These are phyloP conservation scores for Chrysosporium queenslandicum DNA, from an alignment of 2,329 filamentous ascomycete genomes.

Conservation along the genomic window DNA sequence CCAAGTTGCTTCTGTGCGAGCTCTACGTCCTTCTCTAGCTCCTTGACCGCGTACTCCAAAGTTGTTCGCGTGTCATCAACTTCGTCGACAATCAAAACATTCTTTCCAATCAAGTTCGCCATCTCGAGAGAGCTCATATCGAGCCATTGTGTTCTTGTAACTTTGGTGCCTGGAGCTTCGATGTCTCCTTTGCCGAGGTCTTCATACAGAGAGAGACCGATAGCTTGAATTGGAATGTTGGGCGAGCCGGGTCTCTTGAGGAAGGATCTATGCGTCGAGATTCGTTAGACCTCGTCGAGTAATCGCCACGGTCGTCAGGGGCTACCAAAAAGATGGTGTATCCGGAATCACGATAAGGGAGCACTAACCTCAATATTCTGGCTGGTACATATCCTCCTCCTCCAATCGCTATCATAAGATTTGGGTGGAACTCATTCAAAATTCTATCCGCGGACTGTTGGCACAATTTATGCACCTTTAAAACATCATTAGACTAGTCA, in stretches of 20 bases:
- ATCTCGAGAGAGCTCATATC: conserved; percentile 80
- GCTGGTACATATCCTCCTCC: conserved; percentile 96
- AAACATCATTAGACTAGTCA: conserved; percentile 4
- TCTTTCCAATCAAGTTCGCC: conserved; percentile 81
- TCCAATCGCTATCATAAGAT: conserved; percentile 97
- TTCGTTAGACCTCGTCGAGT: not conserved
- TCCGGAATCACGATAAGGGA: not conserved
- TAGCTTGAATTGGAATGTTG: conserved; percentile 99
- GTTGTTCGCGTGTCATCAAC: conserved; percentile 93
- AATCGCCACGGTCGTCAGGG: not conserved
- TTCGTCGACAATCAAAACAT: conserved; percentile 86
- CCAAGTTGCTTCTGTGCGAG: conserved; percentile 64
- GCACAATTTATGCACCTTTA: conserved; percentile 95
- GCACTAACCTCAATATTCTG: conserved; percentile 67
- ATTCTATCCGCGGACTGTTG: conserved; percentile 73
- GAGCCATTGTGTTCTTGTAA: conserved; percentile 96
- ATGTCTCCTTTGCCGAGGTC: conserved; percentile 56
- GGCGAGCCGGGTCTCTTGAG: conserved; percentile 75
- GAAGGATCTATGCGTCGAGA: conserved; percentile 55
- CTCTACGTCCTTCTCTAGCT: conserved; percentile 91
- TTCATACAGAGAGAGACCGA: conserved; percentile 95
- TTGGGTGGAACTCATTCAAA: conserved; percentile 75
- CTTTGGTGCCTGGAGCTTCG: conserved; percentile 80
- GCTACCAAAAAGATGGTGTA: not conserved
- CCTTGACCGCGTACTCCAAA: conserved; percentile 83